phyloP scores from a whole-genome alignment of 2,329 filamentous ascomycete species.

The Alternaria tenuissima region DNA sequence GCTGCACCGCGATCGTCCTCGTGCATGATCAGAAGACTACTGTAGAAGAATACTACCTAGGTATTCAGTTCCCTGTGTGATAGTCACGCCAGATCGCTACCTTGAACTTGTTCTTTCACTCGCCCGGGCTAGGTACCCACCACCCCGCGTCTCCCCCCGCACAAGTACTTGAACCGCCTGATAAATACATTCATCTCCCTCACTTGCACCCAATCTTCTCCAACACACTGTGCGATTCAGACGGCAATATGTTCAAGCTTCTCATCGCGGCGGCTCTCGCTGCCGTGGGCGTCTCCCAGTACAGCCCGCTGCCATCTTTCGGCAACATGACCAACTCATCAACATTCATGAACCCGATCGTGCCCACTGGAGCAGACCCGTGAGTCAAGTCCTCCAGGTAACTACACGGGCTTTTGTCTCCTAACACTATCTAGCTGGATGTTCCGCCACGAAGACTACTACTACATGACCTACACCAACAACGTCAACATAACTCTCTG shows the following conservation, averaged over 20 bases:
- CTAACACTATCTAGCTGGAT: conserved; percentile 47
- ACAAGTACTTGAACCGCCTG: conserved; percentile 8
- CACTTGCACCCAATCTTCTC: background rate
- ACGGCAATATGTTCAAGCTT: conserved; percentile 29
- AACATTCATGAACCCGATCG: conserved; percentile 58
- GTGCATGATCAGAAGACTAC: conserved; percentile 5
- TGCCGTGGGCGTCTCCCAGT: conserved; percentile 29
- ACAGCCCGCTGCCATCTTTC: conserved; percentile 13
- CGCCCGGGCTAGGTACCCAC: conserved; percentile 7
- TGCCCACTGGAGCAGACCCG: conserved; percentile 56
- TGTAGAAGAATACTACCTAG: background rate
- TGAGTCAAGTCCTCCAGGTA: conserved; percentile 25
- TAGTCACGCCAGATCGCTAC: conserved; percentile 4
- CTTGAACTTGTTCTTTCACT: conserved; percentile 8
- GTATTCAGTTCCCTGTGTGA: background rate
- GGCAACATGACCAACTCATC: conserved; percentile 24
- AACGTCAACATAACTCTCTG: conserved; percentile 55
- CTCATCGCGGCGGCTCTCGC: conserved; percentile 30
- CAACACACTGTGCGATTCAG: background rate
- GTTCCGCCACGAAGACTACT: conserved; percentile 52
- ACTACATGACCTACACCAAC: conserved; percentile 58
- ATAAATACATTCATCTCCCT: background rate
- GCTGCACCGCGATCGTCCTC: background rate
- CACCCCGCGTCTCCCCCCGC: conserved; percentile 15
- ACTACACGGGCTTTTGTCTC: background rate